Percentiles rank a stretch among this genome's conserved stretches.
Conservation (phyloP, 371 early-diverging fungal species). For the Mortierella sp. region DNA sequence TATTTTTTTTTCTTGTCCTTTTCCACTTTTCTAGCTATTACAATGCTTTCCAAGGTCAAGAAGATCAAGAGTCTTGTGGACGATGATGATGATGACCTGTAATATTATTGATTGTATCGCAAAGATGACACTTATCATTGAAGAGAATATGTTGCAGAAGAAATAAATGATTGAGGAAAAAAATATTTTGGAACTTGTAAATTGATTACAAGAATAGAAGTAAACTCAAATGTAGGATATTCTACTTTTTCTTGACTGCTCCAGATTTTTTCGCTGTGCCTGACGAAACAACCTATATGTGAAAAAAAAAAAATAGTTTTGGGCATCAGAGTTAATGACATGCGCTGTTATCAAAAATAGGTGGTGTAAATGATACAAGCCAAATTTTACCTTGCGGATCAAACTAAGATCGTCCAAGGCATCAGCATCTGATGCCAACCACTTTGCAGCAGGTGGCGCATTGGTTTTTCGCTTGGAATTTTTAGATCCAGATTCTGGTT, state of each 20-base stretch:
- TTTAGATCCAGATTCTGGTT: constrained; percentile 42
- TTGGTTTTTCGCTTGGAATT: constrained; percentile 44
- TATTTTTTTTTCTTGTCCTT: constrained; percentile 3
- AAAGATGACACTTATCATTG: neutral
- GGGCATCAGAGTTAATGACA: neutral
- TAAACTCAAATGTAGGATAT: too few species aligned
- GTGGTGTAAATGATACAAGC: neutral
- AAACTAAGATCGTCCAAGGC: constrained; percentile 42
- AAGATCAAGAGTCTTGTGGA: constrained; percentile 87
- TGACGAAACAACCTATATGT: constrained; percentile 13
- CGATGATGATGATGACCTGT: constrained; percentile 70
- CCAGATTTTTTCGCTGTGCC: constrained; percentile 35
- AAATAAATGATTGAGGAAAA: constrained; percentile 4
- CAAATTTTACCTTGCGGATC: constrained; percentile 44
- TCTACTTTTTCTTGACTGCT: constrained; percentile 44
- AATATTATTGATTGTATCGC: neutral
- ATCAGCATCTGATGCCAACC: constrained; percentile 48
- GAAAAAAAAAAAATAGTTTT: neutral
- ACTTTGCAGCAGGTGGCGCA: constrained; percentile 37
- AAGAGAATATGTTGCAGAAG: neutral
- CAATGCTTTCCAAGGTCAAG: constrained; percentile 85
- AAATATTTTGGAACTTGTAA: neutral
- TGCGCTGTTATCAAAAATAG: neutral
- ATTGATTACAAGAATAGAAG: too few species aligned
- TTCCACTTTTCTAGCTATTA: constrained; percentile 60